A percentile compares a stretch with the other conserved stretches of the same genome.
Evolutionary conservation across 768 basidiomycete genomes (phyloP).

Genomic region (Fibroporia radiculosa): DNA sequence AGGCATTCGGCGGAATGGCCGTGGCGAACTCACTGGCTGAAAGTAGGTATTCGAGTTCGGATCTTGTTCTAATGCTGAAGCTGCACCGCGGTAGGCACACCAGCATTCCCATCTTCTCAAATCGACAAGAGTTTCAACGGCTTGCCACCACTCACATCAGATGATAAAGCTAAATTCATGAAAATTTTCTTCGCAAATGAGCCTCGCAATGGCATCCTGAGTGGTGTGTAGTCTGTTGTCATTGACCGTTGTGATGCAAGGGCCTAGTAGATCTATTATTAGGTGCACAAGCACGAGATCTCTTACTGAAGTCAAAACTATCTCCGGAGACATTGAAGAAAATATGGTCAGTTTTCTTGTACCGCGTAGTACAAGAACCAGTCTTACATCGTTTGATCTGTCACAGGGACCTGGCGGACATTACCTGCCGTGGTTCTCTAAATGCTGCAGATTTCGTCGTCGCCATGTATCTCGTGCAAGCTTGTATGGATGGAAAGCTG

Average conservation of each 20-base stretch:
- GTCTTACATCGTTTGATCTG: neutral
- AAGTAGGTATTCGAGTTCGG: too few relatives aligned
- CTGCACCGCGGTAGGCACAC: too few relatives aligned
- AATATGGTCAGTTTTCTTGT: slow-evolving; percentile 9
- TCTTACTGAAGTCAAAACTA: slow-evolving; percentile 56
- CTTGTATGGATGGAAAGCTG: slow-evolving; percentile 37
- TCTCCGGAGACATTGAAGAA: slow-evolving; percentile 9
- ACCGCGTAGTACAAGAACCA: neutral
- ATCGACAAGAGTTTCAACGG: slow-evolving; percentile 9
- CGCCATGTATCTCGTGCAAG: slow-evolving; percentile 62
- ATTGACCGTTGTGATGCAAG: neutral
- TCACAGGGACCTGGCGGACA: slow-evolving; percentile 55
- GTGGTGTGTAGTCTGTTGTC: slow-evolving; percentile 27
- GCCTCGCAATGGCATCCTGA: slow-evolving; percentile 45
- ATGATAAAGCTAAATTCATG: slow-evolving; percentile 48
- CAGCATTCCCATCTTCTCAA: too few relatives aligned
- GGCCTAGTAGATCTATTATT: neutral
- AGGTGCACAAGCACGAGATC: slow-evolving; percentile 54
- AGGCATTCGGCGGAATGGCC: too few relatives aligned
- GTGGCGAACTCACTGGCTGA: too few relatives aligned
- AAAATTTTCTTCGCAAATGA: slow-evolving; percentile 43
- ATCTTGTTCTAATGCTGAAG: too few relatives aligned
- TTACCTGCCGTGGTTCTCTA: slow-evolving; percentile 47
- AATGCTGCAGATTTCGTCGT: slow-evolving; percentile 63
- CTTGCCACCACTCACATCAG: slow-evolving; percentile 40